phyloP scores from a whole-genome alignment of 2,329 filamentous ascomycete genomes.

The Fusarium lateritium region DNA sequence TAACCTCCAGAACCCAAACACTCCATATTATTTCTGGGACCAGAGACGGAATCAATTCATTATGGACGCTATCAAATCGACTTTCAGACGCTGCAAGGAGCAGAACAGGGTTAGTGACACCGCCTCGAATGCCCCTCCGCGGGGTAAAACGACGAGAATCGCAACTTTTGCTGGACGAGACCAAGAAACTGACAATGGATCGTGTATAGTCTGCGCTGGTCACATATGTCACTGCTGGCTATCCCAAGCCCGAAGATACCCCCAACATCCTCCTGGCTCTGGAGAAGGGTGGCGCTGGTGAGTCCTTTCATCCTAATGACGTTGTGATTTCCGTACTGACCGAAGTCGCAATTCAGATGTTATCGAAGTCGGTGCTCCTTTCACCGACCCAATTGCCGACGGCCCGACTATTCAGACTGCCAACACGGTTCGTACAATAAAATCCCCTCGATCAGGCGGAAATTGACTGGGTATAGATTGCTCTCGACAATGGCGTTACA shows the following conservation, averaged over 20 bases:
- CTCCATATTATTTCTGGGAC: constrained; percentile 11
- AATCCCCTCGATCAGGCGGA: constrained; percentile 3
- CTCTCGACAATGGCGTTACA: constrained; percentile 90
- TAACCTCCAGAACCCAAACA: neutral
- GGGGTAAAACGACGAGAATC: constrained; percentile 39
- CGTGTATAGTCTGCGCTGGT: constrained; percentile 81
- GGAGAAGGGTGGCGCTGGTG: constrained; percentile 93
- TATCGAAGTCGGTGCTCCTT: constrained; percentile 95
- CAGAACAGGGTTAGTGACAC: constrained; percentile 66
- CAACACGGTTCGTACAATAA: constrained; percentile 77
- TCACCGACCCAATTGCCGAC: constrained; percentile 98
- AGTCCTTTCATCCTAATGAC: constrained; percentile 48
- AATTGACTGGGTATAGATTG: constrained; percentile 63
- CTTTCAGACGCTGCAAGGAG: constrained; percentile 73
- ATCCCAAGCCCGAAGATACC: constrained; percentile 85
- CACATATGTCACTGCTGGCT: constrained; percentile 96
- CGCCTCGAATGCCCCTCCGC: constrained; percentile 49
- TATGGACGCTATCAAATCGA: constrained; percentile 72
- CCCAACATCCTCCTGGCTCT: constrained; percentile 88
- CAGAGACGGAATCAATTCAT: constrained; percentile 42
- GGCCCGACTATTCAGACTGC: constrained; percentile 96
- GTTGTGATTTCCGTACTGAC: constrained; percentile 26
- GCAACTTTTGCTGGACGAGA: constrained; percentile 8
- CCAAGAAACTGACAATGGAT: constrained; percentile 41
- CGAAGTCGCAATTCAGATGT: constrained; percentile 69